These are phyloP conservation scores for Diutina mesorugosa DNA, from an alignment of 1,139 yeast species.

Conservation along the genomic window DNA sequence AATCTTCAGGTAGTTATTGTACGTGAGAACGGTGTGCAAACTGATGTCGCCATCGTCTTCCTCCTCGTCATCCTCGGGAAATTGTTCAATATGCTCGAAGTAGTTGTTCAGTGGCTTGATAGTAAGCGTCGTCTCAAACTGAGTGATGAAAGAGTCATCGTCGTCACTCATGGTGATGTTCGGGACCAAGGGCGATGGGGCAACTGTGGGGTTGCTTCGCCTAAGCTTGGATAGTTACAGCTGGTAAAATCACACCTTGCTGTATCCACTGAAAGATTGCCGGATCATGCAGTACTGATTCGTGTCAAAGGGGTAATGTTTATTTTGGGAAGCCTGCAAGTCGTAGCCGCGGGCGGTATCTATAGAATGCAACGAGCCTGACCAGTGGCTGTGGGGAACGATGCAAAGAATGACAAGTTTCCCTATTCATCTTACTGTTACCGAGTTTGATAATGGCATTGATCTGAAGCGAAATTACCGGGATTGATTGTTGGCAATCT, in stretches of 20 bases:
- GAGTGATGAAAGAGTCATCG: conserved; percentile 34
- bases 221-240: neutral
- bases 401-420: too few relatives aligned
- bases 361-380: neutral
- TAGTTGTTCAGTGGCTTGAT: conserved; percentile 6
- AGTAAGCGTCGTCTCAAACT: conserved; percentile 31
- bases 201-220: neutral
- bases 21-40: conserved; percentile 1
- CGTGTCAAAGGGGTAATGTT: neutral
- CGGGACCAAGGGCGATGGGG: neutral
- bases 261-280: neutral
- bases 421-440: neutral
- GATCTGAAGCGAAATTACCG: neutral
- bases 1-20: conserved; percentile 15
- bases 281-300: neutral
- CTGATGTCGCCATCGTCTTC: conserved; percentile 11
- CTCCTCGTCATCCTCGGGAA: conserved; percentile 8
- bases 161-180: conserved; percentile 13
- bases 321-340: neutral
- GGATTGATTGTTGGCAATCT: neutral
- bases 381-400: neutral
- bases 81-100: conserved; percentile 7
- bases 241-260: neutral
- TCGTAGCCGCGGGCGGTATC: neutral
- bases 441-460: neutral